Conservation (phyloP, 169 alveolate genomes). For the Toxoplasma gondii region DNA sequence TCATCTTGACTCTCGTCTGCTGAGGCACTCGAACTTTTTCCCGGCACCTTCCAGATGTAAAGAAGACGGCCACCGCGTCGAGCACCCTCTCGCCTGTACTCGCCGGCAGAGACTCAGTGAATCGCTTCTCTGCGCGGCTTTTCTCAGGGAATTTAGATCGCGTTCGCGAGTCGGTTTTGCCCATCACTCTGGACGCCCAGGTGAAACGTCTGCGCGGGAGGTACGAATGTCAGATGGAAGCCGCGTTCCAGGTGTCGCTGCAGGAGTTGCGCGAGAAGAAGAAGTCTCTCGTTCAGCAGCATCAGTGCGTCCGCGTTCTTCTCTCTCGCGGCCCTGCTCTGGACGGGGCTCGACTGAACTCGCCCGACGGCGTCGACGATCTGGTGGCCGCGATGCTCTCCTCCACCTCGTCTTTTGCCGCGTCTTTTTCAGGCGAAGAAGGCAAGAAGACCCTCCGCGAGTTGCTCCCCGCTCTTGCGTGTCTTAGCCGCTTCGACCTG, state of each 20-base stretch:
- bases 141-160: constrained; percentile 13
- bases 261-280: constrained; percentile 32
- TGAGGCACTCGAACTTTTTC: too few species aligned
- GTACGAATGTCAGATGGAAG: background rate
- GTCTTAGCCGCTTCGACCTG: background rate
- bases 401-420: background rate
- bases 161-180: constrained; percentile 16
- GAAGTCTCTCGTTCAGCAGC: background rate
- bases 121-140: too few species aligned
- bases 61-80: too few species aligned
- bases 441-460: background rate
- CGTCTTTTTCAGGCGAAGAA: background rate
- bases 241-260: background rate
- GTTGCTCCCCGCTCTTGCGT: background rate
- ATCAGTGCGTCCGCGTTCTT: background rate
- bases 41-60: too few species aligned
- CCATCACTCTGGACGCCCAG: constrained; percentile 10
- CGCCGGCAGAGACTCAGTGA: too few species aligned
- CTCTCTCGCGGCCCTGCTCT: background rate
- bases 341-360: background rate
- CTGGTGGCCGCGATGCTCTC: background rate
- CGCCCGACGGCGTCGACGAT: background rate
- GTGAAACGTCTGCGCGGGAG: background rate
- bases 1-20: too few species aligned
- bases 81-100: too few species aligned